Evolutionary conservation across 2,329 filamentous ascomycete species (phyloP), one percentile per base, ranked within the genome.

Genomic region (Apiospora koreana): DNA sequence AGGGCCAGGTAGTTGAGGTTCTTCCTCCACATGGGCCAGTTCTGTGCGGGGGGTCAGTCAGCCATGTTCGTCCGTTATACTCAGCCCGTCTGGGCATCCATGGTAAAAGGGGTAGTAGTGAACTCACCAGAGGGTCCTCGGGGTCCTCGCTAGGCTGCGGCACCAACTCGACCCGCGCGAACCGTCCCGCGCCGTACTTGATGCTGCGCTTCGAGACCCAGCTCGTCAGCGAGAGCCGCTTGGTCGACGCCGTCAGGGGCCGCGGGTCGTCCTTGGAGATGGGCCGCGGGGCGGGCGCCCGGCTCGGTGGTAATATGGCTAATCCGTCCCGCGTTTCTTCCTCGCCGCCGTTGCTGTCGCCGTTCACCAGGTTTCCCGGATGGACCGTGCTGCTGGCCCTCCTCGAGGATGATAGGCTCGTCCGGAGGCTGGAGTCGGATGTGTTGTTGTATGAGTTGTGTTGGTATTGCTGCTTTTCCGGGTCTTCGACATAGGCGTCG

Each of bases 21-120:
- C 69, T 88, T 89, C 71, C 84, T 86, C 84, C 85, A 87, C 35
- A 77, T 71, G 3, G 85, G 82, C 88, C 87, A 90, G 74, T 90
- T 90, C 85, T 88, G 31, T 18, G 35, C 1, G 67, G 43, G 12
- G 14, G 4, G 70, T 75, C 21, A 74, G 72, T n/a, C n/a, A n/a
- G n/a, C n/a, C n/a, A n/a, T n/a, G n/a, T n/a, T n/a, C n/a, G n/a
- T n/a, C n/a, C n/a, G n/a, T n/a, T n/a, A n/a, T n/a, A n/a, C n/a
- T n/a, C n/a, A n/a, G n/a, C n/a, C n/a, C 42, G 25, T 62, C 8
- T 64, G 28, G 50, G 18, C 21, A 21, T 31, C 58, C 35, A 9
- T 31, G 3, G 42, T 3, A 4, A 23, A 45, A 8, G 6, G 9
- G 10, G 28, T 1, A 8, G 28, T 1, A 12, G n/a, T n/a, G n/a